phyloP scores from a whole-genome alignment of 331 rosid genomes.

The Acacia concinna region DNA sequence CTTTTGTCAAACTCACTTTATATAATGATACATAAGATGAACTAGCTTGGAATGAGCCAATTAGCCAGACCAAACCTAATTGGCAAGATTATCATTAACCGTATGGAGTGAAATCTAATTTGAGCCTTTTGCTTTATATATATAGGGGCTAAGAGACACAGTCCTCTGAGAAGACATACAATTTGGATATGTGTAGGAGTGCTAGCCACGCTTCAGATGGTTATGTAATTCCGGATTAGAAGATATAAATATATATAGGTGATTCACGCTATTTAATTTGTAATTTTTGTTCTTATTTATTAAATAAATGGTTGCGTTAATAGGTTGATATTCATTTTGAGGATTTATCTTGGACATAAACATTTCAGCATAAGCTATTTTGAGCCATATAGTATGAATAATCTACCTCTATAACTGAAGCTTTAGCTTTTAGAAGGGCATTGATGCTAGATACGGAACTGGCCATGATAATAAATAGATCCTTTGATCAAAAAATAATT shows the following conservation, averaged over 20 bases:
- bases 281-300: not conserved
- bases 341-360: not conserved
- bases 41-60: not conserved
- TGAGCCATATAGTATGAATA: not conserved
- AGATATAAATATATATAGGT: not conserved
- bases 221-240: slow-evolving; percentile 18
- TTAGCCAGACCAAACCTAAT: not conserved
- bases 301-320: not conserved
- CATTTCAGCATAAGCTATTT: not conserved
- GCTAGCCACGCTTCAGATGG: slow-evolving; percentile 18
- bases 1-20: not conserved
- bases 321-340: not conserved
- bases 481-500: too few species aligned
- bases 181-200: slow-evolving; percentile 20
- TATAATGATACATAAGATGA: not conserved
- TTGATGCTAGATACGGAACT: too few species aligned
- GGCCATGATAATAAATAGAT: too few species aligned
- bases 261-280: not conserved
- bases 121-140: slow-evolving; percentile 26
- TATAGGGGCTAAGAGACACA: slow-evolving; percentile 39
- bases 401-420: too few species aligned
- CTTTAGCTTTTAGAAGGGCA: too few species aligned
- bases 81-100: not conserved
- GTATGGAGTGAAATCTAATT: too few species aligned
- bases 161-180: slow-evolving; percentile 24